Evolutionary conservation across 306 rosid species (phyloP).

Genomic region (Rubus parviflorus): DNA sequence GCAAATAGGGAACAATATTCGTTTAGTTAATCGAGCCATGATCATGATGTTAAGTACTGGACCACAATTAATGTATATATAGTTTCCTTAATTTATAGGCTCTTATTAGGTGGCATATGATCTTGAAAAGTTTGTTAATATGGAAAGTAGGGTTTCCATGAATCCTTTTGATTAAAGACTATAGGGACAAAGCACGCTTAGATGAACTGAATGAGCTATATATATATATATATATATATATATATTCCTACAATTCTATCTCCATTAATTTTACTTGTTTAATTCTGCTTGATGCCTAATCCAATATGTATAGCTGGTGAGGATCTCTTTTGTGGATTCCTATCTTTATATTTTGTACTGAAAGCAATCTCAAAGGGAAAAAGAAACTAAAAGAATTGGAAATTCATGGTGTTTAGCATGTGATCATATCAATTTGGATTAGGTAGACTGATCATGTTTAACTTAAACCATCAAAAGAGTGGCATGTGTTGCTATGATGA

Average conservation of each 20-base stretch:
- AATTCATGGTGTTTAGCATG: constrained; percentile 52
- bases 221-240: too few relatives aligned
- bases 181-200: constrained; percentile 26
- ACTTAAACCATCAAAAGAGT: background rate
- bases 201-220: constrained; percentile 35
- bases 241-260: constrained; percentile 21
- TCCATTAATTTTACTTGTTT: constrained; percentile 16
- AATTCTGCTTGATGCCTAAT: constrained; percentile 15
- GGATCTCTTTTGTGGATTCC: constrained; percentile 59
- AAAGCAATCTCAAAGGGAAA: constrained; percentile 29
- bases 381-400: constrained; percentile 28
- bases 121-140: constrained; percentile 26
- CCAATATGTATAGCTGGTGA: constrained; percentile 52
- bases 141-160: constrained; percentile 6
- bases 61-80: constrained; percentile 33
- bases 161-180: background rate
- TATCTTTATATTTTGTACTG: constrained; percentile 20
- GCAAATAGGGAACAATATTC: constrained; percentile 46
- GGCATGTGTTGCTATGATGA: constrained; percentile 47
- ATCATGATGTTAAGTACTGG: constrained; percentile 54
- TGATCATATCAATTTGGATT: constrained; percentile 31
- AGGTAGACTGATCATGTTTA: background rate
- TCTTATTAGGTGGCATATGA: constrained; percentile 39
- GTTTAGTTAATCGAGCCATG: constrained; percentile 42
- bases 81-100: constrained; percentile 41